phyloP scores from a whole-genome alignment of 1,284 basidiomycete genomes.

The Papiliotrema nemorosa region DNA sequence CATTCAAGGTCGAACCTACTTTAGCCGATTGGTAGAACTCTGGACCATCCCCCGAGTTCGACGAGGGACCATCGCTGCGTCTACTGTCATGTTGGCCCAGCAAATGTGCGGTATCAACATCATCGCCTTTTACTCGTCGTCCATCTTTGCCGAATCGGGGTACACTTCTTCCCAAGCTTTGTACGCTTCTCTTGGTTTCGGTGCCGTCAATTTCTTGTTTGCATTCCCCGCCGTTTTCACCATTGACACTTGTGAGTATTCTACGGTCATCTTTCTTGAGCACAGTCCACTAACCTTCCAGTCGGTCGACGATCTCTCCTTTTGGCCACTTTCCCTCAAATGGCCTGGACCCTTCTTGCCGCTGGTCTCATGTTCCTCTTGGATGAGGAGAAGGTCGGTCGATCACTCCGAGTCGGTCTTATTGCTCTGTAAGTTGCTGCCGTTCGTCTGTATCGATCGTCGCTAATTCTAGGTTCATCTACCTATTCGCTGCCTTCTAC shows the following conservation, averaged over 20 bases:
- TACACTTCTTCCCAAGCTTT: constrained; percentile 46
- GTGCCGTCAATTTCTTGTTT: constrained; percentile 45
- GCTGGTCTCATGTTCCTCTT: constrained; percentile 41
- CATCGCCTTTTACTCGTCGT: constrained; percentile 53
- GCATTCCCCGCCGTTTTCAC: constrained; percentile 60
- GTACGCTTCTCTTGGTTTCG: constrained; percentile 61
- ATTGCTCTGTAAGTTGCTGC: constrained; percentile 33
- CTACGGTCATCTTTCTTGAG: too few species aligned
- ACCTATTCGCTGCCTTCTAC: constrained; percentile 50
- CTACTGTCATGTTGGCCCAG: constrained; percentile 65
- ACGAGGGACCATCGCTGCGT: constrained; percentile 64
- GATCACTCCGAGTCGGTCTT: constrained; percentile 37
- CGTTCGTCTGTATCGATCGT: neutral
- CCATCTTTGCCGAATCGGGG: constrained; percentile 62
- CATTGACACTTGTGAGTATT: constrained; percentile 55
- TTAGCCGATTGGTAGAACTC: constrained; percentile 56
- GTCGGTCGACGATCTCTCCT: constrained; percentile 59
- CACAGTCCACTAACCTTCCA: constrained; percentile 57
- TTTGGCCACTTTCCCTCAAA: constrained; percentile 47
- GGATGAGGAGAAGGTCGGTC: constrained; percentile 11
- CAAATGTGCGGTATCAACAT: constrained; percentile 40
- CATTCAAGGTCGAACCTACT: constrained; percentile 48
- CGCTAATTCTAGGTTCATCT: constrained; percentile 52
- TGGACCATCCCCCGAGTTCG: constrained; percentile 71
- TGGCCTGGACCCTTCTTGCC: constrained; percentile 47